Base-by-base conservation (phyloP, 495 filamentous ascomycete species). In the Daldinia concentrica region DNA sequence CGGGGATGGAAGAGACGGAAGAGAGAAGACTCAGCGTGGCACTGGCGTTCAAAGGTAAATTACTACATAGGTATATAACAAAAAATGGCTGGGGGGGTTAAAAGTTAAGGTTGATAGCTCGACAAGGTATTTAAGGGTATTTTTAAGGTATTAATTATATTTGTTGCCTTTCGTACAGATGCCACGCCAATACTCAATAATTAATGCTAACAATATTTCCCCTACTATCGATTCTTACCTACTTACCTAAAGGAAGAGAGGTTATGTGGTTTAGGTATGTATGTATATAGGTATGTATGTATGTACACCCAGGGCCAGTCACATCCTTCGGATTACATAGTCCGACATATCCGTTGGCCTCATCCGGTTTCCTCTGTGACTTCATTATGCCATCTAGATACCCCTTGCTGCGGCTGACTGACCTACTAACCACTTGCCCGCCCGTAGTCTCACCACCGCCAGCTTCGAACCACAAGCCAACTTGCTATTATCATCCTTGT, bases 371-470 rank as follows among this genome's bases (percentile, higher is more conserved):
- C 54, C 7, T 43, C 24, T 17, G 57, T 71, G 63, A 68, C 72
- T 71, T 74, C 67, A 71, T 71, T 59, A 64, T 60, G 60, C 68
- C 72, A 68, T 74, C 58, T 58, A 63, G 52, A 62, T 63, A 48
- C 54, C 54, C 41, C 14, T 22, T 52, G 56, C 59, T 64, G 58
- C 45, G 57, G 67, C 62, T 61, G 68, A 54, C 66, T 51, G 43
- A 65, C 58, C 29, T 37, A 62, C 32, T 27, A n/a, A 57, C 59
- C 27, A 37, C 15, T 22, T 36, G 56, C 57, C 57, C 24, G 57
- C 27, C 15, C 54, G 14, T 36, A 36, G 29, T 19, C n/a, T 19
- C 37, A 43, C 56, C 57, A 29, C 19, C 27, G 17, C 29, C 22
- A 36, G 26, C 58, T 36, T n/a, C 12, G 14, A 27, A 30, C 24